phyloP scores from a whole-genome alignment of 345 rosid species.

The Hibiscus trionum region DNA sequence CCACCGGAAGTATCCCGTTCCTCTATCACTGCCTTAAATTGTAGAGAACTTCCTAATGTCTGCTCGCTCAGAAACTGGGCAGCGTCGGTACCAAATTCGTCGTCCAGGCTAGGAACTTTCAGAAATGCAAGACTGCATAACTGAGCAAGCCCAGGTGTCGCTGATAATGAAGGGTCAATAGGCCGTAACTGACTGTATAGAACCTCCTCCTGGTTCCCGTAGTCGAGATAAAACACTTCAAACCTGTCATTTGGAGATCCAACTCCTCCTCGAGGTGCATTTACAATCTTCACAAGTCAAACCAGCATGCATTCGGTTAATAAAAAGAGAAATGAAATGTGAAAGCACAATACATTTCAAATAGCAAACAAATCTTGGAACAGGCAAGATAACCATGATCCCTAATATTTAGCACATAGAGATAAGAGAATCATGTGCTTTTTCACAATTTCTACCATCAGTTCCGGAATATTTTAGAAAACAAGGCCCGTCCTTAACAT shows the following conservation, averaged over 20 bases:
- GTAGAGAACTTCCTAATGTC: slow-evolving; percentile 53
- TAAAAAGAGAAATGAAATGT: background rate
- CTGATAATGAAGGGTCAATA: slow-evolving; percentile 61
- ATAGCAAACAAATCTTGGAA: background rate
- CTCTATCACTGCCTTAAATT: slow-evolving; percentile 71
- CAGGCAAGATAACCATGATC: background rate
- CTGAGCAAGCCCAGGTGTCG: slow-evolving; percentile 83
- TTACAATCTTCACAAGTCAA: slow-evolving; percentile 52
- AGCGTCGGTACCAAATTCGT: slow-evolving; percentile 81
- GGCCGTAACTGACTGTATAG: slow-evolving; percentile 66
- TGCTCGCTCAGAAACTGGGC: slow-evolving; percentile 64
- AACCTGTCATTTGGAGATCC: slow-evolving; percentile 64
- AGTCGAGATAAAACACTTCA: slow-evolving; percentile 93
- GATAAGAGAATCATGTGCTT: background rate
- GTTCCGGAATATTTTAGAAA: background rate
- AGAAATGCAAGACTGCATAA: slow-evolving; percentile 86
- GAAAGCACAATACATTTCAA: background rate
- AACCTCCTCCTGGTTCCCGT: slow-evolving; percentile 90
- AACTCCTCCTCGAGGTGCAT: slow-evolving; percentile 69
- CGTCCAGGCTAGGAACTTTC: slow-evolving; percentile 75
- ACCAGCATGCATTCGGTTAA: background rate
- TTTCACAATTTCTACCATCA: background rate
- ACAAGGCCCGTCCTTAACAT: background rate
- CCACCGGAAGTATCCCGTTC: slow-evolving; percentile 87
- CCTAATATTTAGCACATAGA: background rate